Base-by-base conservation (phyloP, 1,139 yeast species). In the Saccharomyces uvarum region DNA sequence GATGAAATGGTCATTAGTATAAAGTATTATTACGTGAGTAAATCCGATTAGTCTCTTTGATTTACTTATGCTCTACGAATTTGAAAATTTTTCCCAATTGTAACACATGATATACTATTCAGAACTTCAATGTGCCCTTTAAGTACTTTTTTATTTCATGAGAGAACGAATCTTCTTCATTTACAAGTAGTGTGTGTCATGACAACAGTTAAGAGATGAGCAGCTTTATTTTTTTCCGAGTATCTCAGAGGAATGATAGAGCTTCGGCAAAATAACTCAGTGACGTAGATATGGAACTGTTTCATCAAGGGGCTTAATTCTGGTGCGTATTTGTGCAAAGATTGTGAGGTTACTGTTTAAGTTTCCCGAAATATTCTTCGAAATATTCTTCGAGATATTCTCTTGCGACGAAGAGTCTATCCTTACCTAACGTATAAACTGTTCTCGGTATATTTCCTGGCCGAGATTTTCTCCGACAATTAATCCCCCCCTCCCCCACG, bases 1-100 rank as follows among this genome's bases (percentile, higher is more conserved):
- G 42, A 33, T 6, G 42, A 33, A 33, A 78, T 75, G 65, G 42
- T 33, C 42, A 33, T 33, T 33, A 32, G 16, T 32, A 32, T n/a
- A 4, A n/a, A 32, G 4, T 32, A 4, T 13, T n/a, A 2, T 32
- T 32, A 32, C 38, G 38, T 32, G 7, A n/a, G 38, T 4, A 32
- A 32, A n/a, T n/a, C 9, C 7, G 7, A 32, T 32, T 32, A 31
- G 2, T 33, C 2, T 33, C 13, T 33, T 14, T 33, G 42, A 16
- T 33, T 33, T 33, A 14, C 13, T 33, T 33, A 33, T 14, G 38
- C 19, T 32, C 38, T n/a, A 13, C 6, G 6, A 13, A n/a, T 31
- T 31, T 31, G 33, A 16, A 31, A 13, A 31, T 21, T 13, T 31
- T 31, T 13, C 14, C 33, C 5, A 6, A n/a, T 32, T n/a, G 19